Percentiles rank a stretch among this genome's conserved stretches.
phyloP scores from a whole-genome alignment of 768 basidiomycete genomes.

The Clathrus columnatus region DNA sequence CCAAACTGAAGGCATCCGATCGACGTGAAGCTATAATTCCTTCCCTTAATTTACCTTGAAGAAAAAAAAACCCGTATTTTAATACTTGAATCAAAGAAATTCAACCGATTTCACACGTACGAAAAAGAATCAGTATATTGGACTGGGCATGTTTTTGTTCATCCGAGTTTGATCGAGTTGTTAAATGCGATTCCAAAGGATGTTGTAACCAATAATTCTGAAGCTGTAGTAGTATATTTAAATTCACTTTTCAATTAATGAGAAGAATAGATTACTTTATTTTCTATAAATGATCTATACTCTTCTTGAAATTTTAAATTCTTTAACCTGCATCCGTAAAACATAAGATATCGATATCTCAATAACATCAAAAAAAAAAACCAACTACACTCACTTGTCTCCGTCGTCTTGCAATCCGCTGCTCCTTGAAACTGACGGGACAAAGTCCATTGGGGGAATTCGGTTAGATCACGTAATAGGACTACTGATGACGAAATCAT shows the following conservation, averaged over 20 bases:
- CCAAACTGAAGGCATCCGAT: constrained; percentile 51
- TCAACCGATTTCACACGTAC: constrained; percentile 33
- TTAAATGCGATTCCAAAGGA: constrained; percentile 15
- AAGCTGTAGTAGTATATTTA: constrained; percentile 29
- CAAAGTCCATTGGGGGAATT: constrained; percentile 40
- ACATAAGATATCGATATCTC: too few relatives aligned
- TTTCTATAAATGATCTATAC: constrained; percentile 54
- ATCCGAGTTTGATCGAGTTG: constrained; percentile 9
- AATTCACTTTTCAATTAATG: background rate
- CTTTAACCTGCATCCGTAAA: too few relatives aligned
- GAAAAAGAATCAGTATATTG: constrained; percentile 65
- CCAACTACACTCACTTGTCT: constrained; percentile 49
- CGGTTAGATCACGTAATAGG: background rate
- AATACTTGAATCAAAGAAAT: background rate
- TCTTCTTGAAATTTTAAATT: constrained; percentile 52
- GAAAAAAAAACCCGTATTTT: background rate
- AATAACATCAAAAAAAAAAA: constrained; percentile 22
- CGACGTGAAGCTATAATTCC: constrained; percentile 56
- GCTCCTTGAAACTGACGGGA: constrained; percentile 69
- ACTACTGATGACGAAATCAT: background rate
- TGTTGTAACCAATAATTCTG: constrained; percentile 37
- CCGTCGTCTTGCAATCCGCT: constrained; percentile 69
- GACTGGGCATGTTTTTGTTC: constrained; percentile 45
- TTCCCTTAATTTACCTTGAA: constrained; percentile 65
- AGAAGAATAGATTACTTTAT: constrained; percentile 40